These are phyloP conservation scores for Epichloe glyceriae DNA, from an alignment of 2,329 filamentous ascomycete species.

Conservation along the genomic window DNA sequence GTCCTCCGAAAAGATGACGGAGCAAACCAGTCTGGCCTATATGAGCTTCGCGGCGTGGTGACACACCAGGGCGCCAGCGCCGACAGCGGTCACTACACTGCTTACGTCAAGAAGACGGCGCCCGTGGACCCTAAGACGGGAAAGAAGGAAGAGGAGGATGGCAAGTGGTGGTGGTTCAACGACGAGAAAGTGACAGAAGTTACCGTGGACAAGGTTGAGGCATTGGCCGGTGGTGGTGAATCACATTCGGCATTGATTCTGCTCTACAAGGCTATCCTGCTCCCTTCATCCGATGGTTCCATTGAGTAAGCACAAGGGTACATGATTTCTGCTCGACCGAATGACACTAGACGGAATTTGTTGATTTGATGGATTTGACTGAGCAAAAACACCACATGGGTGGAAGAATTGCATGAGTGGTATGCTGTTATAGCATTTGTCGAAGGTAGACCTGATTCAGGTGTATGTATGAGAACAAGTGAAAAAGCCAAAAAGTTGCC, in stretches of 20 bases:
- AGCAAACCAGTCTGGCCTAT: conserved; percentile 86
- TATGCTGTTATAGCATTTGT: too few relatives aligned
- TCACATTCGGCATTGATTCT: conserved; percentile 72
- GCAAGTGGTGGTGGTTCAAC: conserved; percentile 99
- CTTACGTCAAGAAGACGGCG: conserved; percentile 88
- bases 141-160: conserved; percentile 69
- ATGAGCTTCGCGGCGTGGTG: conserved; percentile 86
- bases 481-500: not conserved
- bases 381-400: not conserved
- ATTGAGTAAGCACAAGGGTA: conserved; percentile 11
- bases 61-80: conserved; percentile 95
- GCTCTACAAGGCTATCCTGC: conserved; percentile 61
- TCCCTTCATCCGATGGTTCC: conserved; percentile 44
- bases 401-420: not conserved
- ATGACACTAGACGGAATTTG: not conserved
- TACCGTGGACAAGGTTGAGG: conserved; percentile 78
- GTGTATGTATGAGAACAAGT: not conserved
- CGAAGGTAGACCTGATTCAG: too few relatives aligned
- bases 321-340: not conserved
- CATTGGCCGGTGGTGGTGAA: conserved; percentile 78
- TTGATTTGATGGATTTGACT: not conserved
- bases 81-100: conserved; percentile 95
- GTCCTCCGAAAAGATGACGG: conserved; percentile 65
- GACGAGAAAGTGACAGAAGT: conserved; percentile 96
- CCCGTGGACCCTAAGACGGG: conserved; percentile 61